Conservation (phyloP, 768 basidiomycete species). For the Naganishia randhawae region DNA sequence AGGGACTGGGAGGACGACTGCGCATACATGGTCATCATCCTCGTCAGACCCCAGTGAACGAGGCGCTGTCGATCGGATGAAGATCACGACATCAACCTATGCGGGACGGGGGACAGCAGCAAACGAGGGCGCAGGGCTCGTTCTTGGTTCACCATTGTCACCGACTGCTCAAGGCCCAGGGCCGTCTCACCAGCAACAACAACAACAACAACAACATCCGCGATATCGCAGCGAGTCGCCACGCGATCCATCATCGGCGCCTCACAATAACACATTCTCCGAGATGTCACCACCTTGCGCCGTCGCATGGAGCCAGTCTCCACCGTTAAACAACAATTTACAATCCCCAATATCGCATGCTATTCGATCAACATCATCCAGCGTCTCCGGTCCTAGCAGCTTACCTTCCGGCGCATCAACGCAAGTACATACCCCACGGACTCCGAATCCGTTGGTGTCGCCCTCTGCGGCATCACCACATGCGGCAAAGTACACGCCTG, state of each 20-base stretch:
- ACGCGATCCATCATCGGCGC: neutral
- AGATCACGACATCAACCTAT: neutral
- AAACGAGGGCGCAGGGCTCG: neutral
- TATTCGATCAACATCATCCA: neutral
- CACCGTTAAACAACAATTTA: neutral
- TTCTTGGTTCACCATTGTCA: neutral
- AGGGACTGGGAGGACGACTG: neutral
- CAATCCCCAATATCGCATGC: neutral
- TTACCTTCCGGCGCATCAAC: neutral
- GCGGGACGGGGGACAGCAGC: neutral
- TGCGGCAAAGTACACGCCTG: neutral
- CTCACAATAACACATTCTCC: neutral
- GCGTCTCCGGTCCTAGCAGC: neutral
- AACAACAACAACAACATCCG: neutral
- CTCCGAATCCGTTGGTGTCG: neutral
- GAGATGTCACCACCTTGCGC: neutral
- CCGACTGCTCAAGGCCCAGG: neutral
- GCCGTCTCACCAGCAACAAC: too few species aligned
- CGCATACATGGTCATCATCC: conserved; percentile 3
- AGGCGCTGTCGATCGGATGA: neutral
- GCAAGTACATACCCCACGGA: conserved; percentile 4
- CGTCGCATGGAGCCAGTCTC: neutral
- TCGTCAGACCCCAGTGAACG: neutral
- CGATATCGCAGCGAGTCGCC: neutral
- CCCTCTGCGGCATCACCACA: neutral